These are phyloP conservation scores for Flueggea neowawraea DNA, from an alignment of 441 rosid genomes.

Conservation along the genomic window DNA sequence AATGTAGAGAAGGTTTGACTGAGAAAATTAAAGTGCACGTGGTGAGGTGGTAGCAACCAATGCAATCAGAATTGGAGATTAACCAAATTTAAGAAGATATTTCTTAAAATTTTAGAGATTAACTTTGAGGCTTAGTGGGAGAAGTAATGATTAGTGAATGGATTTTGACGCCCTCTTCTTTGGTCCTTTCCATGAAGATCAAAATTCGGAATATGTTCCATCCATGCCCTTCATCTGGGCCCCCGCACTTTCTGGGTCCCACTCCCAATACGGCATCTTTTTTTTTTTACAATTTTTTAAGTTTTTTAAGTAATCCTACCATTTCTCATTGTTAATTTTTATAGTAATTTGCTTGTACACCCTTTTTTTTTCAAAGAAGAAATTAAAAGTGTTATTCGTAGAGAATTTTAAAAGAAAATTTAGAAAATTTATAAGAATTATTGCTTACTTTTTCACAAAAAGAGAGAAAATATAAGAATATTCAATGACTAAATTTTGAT, in stretches of 20 bases:
- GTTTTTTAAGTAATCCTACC: neutral
- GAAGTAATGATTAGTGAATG: conserved; percentile 66
- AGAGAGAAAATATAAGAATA: too few relatives aligned
- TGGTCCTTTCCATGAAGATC: conserved; percentile 38
- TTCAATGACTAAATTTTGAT: too few relatives aligned
- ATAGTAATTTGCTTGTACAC: too few relatives aligned
- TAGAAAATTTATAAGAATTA: too few relatives aligned
- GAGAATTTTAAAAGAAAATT: too few relatives aligned
- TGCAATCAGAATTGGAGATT: neutral
- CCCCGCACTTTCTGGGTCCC: conserved; percentile 14
- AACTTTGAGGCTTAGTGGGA: conserved; percentile 35
- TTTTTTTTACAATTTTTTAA: too few relatives aligned
- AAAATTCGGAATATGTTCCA: conserved; percentile 49
- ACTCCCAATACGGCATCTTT: neutral
- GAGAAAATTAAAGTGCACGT: conserved; percentile 9
- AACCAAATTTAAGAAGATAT: neutral
- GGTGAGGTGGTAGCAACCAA: conserved; percentile 26
- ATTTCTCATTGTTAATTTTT: too few relatives aligned
- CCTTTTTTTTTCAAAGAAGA: too few relatives aligned
- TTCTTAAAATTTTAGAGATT: neutral
- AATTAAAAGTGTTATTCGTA: too few relatives aligned
- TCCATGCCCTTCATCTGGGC: conserved; percentile 4
- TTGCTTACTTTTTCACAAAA: too few relatives aligned
- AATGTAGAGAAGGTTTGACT: conserved; percentile 14
- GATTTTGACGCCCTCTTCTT: conserved; percentile 25